Base-by-base conservation (phyloP, 768 basidiomycete genomes). In the Naganishia vaughanmartiniae region DNA sequence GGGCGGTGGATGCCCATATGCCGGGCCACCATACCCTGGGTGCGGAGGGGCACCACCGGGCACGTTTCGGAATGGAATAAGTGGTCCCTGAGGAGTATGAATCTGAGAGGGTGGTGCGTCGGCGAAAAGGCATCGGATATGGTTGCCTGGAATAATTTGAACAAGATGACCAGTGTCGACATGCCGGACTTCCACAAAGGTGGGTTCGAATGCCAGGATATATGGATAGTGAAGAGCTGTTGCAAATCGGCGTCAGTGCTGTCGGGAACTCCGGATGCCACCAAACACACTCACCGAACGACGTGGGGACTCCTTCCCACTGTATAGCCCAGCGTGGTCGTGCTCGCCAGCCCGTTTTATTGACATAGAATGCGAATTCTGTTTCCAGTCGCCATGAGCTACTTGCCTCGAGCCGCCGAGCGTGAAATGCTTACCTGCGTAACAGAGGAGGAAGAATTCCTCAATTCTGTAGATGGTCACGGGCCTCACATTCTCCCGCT, bases 281-380 rank as follows among this genome's bases (percentile, higher is more conserved):
- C 28, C 4, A 34, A 28, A n/a, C 10, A 28, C 5, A 83, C 91
- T 77, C 79, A 96, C 95, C 96, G 77, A 99, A 98, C 45, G 90
- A 89, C 6, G 92, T 91, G 0, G 96, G 96, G 54, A 84, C 85
- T 11, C 96, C 96, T 81, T 98, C 95, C 96, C 96, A 99, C 73
- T 91, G 86, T 17, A 98, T 91, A 86, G 94, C 91, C 84, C 97
- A 98, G 69, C 92, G 89, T 73, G 87, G 89, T 65, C 91, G 84
- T 58, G 94, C 92, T 72, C 93, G 85, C 84, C 92, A 90, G 2
- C 96, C 96, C 72, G 89, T 94, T 84, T 91, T 92, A 82, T 98
- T 95, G 74, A 99, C 93, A 81, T 97, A 98, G 80, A 99, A 98
- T 0, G 96, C 96, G 79, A 97, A 99, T 83, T 98, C 96, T 96